A percentile compares a stretch with the other conserved stretches of the same genome.
Evolutionary conservation across 257 asterid species (phyloP).

Genomic region (Scutellaria baicalensis): DNA sequence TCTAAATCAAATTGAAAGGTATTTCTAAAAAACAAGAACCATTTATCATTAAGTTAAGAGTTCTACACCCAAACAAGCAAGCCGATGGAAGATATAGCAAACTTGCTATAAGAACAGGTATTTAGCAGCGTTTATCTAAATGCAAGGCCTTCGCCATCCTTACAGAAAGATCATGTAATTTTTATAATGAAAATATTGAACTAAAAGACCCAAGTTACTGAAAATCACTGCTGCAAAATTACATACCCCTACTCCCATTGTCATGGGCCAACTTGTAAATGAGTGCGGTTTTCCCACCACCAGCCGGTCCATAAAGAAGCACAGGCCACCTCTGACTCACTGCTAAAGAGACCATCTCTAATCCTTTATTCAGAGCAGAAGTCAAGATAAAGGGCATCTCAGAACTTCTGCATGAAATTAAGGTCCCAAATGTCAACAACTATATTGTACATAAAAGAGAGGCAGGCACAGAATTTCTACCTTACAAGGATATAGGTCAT

Average conservation of each 20-base stretch:
- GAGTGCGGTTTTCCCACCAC: constrained; percentile 85
- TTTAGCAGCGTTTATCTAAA: neutral
- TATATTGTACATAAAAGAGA: neutral
- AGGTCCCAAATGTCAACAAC: constrained; percentile 5
- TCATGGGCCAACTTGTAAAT: constrained; percentile 54
- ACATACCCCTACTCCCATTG: constrained; percentile 60
- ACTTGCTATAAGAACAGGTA: neutral
- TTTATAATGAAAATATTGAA: neutral
- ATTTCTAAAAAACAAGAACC: neutral
- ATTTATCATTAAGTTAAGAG: neutral
- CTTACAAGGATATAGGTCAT: neutral
- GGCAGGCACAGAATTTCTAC: neutral
- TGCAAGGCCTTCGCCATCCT: neutral
- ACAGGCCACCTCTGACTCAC: constrained; percentile 95
- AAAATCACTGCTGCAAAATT: constrained; percentile 2
- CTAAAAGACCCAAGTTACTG: neutral
- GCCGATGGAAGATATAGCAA: neutral
- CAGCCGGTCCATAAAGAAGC: constrained; percentile 91
- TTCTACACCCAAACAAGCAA: neutral
- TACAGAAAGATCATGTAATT: neutral
- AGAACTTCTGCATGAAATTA: constrained; percentile 33
- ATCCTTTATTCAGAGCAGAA: constrained; percentile 50
- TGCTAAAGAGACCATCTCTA: constrained; percentile 77
- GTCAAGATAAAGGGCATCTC: constrained; percentile 65
- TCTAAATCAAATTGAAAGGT: neutral